Percentiles rank a stretch among this genome's conserved stretches.
These are phyloP conservation scores for Penicillium capsulatum DNA, from an alignment of 2,329 filamentous ascomycete genomes.

Conservation along the genomic window DNA sequence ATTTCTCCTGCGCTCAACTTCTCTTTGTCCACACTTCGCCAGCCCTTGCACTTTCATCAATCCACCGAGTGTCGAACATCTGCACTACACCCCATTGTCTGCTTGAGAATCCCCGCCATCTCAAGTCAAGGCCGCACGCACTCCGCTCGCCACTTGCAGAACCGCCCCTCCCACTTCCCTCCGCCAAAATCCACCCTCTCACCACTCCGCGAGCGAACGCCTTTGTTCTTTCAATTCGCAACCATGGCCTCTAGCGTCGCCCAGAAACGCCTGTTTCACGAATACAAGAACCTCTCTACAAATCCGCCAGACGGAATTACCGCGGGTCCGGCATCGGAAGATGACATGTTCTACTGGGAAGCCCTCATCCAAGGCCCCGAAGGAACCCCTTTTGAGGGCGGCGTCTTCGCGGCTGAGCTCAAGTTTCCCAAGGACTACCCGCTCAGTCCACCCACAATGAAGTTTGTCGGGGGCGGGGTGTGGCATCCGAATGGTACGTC, in stretches of 20 bases:
- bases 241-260: constrained; percentile 52
- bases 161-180: constrained; percentile 9
- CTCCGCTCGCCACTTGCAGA: constrained; percentile 9
- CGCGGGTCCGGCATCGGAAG: constrained; percentile 86
- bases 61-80: background rate
- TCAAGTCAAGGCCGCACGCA: constrained; percentile 1
- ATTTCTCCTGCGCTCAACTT: too few species aligned
- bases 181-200: constrained; percentile 9
- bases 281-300: constrained; percentile 90
- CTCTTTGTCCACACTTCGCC: too few species aligned
- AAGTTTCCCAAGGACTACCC: constrained; percentile 96
- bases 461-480: constrained; percentile 78
- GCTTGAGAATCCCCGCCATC: background rate
- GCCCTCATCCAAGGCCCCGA: constrained; percentile 93
- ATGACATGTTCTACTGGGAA: constrained; percentile 95
- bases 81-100: background rate
- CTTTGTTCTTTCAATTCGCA: background rate
- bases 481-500: constrained; percentile 88
- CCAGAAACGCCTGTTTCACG: constrained; percentile 80
- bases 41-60: background rate
- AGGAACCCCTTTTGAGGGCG: constrained; percentile 92
- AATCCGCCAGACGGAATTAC: constrained; percentile 98
- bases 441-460: constrained; percentile 93
- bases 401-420: constrained; percentile 90
- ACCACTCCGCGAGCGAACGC: constrained; percentile 1